These are phyloP conservation scores for Brachypodium distachyon DNA, from an alignment of 202 grass and related monocot species.

Conservation along the genomic window DNA sequence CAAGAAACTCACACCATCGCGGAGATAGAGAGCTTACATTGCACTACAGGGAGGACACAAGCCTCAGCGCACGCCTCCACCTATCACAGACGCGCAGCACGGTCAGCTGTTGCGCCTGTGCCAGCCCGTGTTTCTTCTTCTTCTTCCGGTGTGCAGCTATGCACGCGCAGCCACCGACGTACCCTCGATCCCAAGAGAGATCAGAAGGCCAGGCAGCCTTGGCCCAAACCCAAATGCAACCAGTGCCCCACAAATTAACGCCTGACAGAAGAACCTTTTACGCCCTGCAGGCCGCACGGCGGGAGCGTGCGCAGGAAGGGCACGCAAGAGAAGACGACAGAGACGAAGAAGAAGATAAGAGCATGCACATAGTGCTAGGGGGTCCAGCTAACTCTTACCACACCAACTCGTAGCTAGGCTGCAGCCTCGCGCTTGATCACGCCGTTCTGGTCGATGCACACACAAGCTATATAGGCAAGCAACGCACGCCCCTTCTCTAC, in stretches of 20 bases:
- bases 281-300: not conserved
- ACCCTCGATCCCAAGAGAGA: not conserved
- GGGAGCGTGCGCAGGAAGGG: not conserved
- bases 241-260: not conserved
- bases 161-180: not conserved
- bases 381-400: not conserved
- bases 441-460: not conserved
- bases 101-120: not conserved
- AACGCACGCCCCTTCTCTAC: not conserved
- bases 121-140: not conserved
- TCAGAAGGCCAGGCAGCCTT: not conserved
- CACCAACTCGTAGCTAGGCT: constrained; percentile 19
- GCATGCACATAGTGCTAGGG: not conserved
- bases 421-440: not conserved
- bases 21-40: constrained; percentile 19
- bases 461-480: not conserved
- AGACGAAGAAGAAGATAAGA: not conserved
- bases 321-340: not conserved
- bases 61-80: not conserved
- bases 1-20: too few relatives aligned
- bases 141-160: not conserved
- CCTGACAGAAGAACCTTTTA: not conserved
- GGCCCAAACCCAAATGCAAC: too few relatives aligned
- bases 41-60: not conserved
- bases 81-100: not conserved